These are phyloP conservation scores for Cladophialophora bantiana DNA, from an alignment of 2,329 filamentous ascomycete genomes.

Conservation along the genomic window DNA sequence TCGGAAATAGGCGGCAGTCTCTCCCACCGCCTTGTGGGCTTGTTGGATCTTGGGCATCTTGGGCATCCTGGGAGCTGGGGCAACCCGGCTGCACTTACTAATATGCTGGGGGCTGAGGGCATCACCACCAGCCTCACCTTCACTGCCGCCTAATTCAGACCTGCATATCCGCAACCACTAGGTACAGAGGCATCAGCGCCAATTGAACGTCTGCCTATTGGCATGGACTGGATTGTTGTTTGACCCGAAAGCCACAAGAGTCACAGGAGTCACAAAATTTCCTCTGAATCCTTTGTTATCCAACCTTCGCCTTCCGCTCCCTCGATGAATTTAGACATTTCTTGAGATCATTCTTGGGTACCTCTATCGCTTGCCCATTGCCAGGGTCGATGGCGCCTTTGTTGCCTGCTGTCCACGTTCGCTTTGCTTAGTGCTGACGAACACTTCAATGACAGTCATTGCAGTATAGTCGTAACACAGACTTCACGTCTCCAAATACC, in stretches of 20 bases:
- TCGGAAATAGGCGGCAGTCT: no score
- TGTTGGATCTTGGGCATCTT: no score
- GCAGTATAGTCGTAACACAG: constrained; percentile 1
- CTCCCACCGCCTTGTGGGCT: no score
- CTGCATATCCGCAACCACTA: not conserved
- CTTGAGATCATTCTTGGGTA: not conserved
- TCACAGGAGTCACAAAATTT: not conserved
- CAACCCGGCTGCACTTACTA: not conserved
- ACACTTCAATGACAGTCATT: not conserved
- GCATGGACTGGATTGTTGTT: not conserved
- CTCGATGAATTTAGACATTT: not conserved
- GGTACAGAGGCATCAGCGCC: constrained; percentile 2
- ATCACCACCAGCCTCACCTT: not conserved
- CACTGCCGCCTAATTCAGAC: not conserved
- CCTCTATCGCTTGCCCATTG: not conserved
- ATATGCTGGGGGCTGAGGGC: not conserved
- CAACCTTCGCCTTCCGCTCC: not conserved
- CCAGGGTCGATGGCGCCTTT: constrained; percentile 20
- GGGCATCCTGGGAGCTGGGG: not conserved
- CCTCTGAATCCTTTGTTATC: not conserved
- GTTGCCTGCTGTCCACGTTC: not conserved
- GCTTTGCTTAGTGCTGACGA: constrained; percentile 3
- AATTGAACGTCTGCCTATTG: constrained; percentile 1
- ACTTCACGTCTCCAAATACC: not conserved
- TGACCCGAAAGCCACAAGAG: not conserved